Evolutionary conservation across 495 filamentous ascomycete genomes (phyloP), one percentile per base, ranked within the genome.

Genomic region (Stereocaulon alpinum): DNA sequence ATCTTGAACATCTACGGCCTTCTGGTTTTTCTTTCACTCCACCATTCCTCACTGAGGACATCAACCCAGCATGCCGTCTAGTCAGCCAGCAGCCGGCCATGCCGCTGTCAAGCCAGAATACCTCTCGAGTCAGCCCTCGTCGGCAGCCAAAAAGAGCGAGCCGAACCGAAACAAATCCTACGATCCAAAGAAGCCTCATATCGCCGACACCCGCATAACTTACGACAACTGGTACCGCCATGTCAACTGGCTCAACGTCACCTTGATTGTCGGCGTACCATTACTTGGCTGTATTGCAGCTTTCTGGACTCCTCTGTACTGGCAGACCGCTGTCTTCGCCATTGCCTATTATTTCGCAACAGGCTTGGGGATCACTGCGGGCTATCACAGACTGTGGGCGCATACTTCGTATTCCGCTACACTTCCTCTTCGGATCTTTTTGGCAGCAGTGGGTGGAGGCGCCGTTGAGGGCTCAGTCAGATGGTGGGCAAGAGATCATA

Each of bases 401-500:
- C 94, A 99, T 74, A 87, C 85, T 55, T 94, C 89, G 2, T 99
- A 94, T 77, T 92, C 89, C 55, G 94, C 91, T n/a, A 80, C 81
- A 42, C 72, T 88, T 7, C 92, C 91, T 40, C 81, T 99, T 49
- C 87, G 88, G 73, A 86, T 97, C 72, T 95, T 90, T 80, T 82
- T 97, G 64, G 94, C 94, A 59, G 85, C 85, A 59, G 85, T 88
- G 66, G 94, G 94, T 62, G 91, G 88, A 70, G 94, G 93, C 74
- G 92, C 92, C 55, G 94, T 97, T 55, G 88, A 99, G 68, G 94
- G 94, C 59, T 95, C 89, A 53, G 88, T 96, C 68, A 80, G 94
- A 66, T 99, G 94, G 94, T 99, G 94, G 94, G 85, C 89, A 61
- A 85, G 89, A 63, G 90, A 89, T 70, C 94, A 98, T 79, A 87